Base-by-base conservation (phyloP, 176 grass and related monocot species). In the Avena insularis region DNA sequence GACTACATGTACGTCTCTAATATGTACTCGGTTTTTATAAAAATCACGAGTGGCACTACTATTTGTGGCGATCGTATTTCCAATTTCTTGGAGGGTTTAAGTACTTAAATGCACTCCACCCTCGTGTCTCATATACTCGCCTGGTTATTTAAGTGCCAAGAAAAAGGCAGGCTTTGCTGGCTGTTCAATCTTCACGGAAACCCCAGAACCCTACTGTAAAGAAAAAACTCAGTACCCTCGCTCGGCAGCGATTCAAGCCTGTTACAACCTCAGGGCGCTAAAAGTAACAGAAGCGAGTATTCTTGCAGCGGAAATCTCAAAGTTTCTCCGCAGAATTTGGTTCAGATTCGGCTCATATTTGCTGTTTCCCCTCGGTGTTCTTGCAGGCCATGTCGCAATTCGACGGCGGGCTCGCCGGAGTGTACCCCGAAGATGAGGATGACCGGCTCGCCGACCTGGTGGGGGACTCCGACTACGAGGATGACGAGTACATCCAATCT, bases 391-490 rank as follows among this genome's bases (percentile, higher is more conserved):
- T 96, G 94, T 96, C 91, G 47, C 87, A 38, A 27, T 66, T 71
- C 75, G 82, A 46, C 21, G 85, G 71, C 36, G 88, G 88, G 51
- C 85, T 90, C 29, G 67, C 86, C 71, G 89, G 87, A 84, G 87
- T 89, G 84, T 61, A 85, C 77, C 83, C 87, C 16, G 93, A 79
- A 36, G 88, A 89, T 71, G 87, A 93, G 13, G 89, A 87, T 56
- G 84, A 73, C 33, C 89, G 23, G 17, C 74, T 57, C 47, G 85
- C 56, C 4, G 80, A 57, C 13, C 74, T 29, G 31, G 74, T 87
- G 87, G 78, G 51, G 5, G 74, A 88, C 25, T 90, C 87, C 67
- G 89, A 98, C 87, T 86, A 66, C 85, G 95, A 95, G 23, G 95
- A 93, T 20, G 95, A 95, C 40, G 93, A 87, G 51, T 80, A 79